Base-by-base conservation (phyloP, 129 eudicot genomes). In the Flaveria bidentis region DNA sequence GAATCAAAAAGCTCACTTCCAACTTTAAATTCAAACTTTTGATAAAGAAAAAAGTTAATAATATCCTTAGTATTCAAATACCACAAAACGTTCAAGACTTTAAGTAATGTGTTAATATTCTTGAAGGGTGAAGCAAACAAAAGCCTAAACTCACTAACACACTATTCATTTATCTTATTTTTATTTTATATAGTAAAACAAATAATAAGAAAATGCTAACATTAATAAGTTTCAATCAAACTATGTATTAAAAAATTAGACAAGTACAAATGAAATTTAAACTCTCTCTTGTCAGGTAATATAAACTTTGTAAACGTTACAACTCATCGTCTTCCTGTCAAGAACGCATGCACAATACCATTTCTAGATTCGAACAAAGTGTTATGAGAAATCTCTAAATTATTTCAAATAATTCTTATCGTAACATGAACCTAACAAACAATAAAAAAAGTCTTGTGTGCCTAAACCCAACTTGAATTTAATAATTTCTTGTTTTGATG, bases 1-100 rank as follows among this genome's bases (percentile, higher is more conserved):
- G 83, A 79, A 79, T 62, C 78, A 72, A 72, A 71, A 50, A 10
- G 56, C 67, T 72, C 73, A 52, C 36, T 72, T 63, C 57, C 78
- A 72, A 79, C 73, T 72, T 79, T 64, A 72, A 14, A 65, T 71
- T 62, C 17, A 16, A 78, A 78, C 61, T 33, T 69, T 78, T 78
- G 63, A 16, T 69, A 6, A 17, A 10, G 44, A 69, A 58, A 26
- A 11, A 11, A 6, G 9, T 15, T n/a, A 26, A 26, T 16, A 5
- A 72, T 55, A 5, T 22, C 30, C 1, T 14, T 12, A 3, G 23
- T 69, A 56, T 57, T 57, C 58, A 55, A 78, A 69, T 45, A 56
- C 45, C 47, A 44, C 76, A 44, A 28, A 45, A 46, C 50, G 36
- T 22, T 58, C 53, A 23, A 25, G 0, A 22, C 23, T 15, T 61